Conservation (phyloP, 108 stramenopile species). For the Fragilaria crotonensis region DNA sequence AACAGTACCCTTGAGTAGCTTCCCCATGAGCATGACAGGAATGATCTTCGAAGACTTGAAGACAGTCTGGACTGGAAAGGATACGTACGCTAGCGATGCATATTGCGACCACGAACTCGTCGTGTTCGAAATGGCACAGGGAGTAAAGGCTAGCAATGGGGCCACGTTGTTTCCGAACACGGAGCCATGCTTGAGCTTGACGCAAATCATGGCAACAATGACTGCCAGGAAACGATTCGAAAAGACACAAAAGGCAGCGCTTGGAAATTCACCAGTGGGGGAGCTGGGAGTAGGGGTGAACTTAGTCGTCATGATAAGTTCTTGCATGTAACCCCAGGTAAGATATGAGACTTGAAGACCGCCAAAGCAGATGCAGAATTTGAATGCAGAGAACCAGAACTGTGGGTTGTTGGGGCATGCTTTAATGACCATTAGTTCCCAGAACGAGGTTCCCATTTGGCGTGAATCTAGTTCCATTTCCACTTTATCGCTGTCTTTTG, state of each 20-base stretch:
- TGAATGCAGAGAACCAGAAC: constrained; percentile 39
- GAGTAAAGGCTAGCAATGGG: constrained; percentile 87
- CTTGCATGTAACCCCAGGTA: constrained; percentile 97
- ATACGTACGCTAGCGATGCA: constrained; percentile 92
- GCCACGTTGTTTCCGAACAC: constrained; percentile 72
- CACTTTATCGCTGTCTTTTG: background rate
- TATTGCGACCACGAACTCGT: constrained; percentile 96
- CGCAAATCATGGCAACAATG: constrained; percentile 82
- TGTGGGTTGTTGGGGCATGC: constrained; percentile 26
- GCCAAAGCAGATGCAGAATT: constrained; percentile 55
- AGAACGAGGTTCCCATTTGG: background rate
- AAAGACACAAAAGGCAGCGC: constrained; percentile 96
- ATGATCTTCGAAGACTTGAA: constrained; percentile 98
- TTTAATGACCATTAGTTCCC: background rate
- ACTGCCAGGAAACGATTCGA: constrained; percentile 95
- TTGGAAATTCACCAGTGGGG: constrained; percentile 83
- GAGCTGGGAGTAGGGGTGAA: constrained; percentile 71
- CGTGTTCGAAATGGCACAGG: constrained; percentile 93
- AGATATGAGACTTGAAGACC: constrained; percentile 86
- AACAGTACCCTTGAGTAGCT: constrained; percentile 71
- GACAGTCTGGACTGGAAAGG: constrained; percentile 96
- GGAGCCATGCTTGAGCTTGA: constrained; percentile 71
- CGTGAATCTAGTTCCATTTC: background rate
- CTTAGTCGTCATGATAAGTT: constrained; percentile 91
- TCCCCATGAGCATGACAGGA: constrained; percentile 99